These are phyloP conservation scores for Acorus calamus DNA, from an alignment of 106 monocot species.

Conservation along the genomic window DNA sequence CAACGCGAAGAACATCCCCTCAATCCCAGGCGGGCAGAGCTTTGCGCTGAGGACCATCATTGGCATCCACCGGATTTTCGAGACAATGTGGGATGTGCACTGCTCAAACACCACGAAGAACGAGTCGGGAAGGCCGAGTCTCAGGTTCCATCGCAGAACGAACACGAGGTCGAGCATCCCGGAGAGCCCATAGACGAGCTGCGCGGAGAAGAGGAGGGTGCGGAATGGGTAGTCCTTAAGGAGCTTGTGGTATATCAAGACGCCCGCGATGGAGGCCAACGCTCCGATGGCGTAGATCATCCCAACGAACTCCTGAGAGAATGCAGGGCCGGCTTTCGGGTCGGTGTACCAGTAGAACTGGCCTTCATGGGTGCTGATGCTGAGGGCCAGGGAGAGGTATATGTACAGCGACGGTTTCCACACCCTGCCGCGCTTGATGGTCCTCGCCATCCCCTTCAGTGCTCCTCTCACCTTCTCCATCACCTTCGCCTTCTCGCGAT, in stretches of 20 bases:
- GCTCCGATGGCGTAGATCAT: slow-evolving; percentile 42
- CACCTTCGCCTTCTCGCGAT: not conserved
- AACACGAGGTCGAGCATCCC: slow-evolving; percentile 68
- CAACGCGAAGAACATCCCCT: slow-evolving; percentile 85
- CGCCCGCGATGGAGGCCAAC: slow-evolving; percentile 64
- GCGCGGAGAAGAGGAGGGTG: slow-evolving; percentile 53
- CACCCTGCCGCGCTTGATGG: slow-evolving; percentile 47
- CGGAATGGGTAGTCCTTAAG: slow-evolving; percentile 70
- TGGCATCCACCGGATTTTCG: slow-evolving; percentile 76
- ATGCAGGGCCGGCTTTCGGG: slow-evolving; percentile 51
- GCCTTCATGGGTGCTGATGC: slow-evolving; percentile 70
- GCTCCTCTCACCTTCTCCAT: slow-evolving; percentile 46
- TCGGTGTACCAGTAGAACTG: slow-evolving; percentile 96
- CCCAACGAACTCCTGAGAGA: slow-evolving; percentile 53
- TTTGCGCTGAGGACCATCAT: slow-evolving; percentile 69
- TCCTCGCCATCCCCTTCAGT: slow-evolving; percentile 42
- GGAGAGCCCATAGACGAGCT: slow-evolving; percentile 39
- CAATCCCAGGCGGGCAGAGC: slow-evolving; percentile 76
- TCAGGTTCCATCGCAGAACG: slow-evolving; percentile 49
- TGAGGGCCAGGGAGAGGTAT: slow-evolving; percentile 54
- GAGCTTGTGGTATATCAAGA: slow-evolving; percentile 59
- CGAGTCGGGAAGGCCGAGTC: slow-evolving; percentile 49
- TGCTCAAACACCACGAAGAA: slow-evolving; percentile 53
- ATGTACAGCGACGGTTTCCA: slow-evolving; percentile 84
- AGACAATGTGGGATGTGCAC: slow-evolving; percentile 44